These are phyloP conservation scores for Neltuma alba DNA, from an alignment of 306 rosid species.

Conservation along the genomic window DNA sequence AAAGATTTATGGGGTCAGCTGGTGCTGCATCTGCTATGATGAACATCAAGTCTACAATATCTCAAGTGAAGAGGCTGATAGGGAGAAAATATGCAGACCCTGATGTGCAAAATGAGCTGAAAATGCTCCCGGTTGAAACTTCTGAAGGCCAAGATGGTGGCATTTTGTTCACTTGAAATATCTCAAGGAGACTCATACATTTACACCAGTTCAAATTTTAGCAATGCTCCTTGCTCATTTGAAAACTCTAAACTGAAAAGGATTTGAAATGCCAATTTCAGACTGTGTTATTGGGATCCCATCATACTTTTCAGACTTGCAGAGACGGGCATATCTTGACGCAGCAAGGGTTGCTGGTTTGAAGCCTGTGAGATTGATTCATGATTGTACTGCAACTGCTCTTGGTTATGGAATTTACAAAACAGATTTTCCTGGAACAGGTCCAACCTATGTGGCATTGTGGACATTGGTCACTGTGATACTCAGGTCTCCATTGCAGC, in stretches of 20 bases:
- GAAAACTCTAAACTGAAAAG: constrained; percentile 68
- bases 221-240: constrained; percentile 93
- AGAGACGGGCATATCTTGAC: constrained; percentile 80
- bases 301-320: constrained; percentile 81
- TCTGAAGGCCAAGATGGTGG: constrained; percentile 74
- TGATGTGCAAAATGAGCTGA: constrained; percentile 63
- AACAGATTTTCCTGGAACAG: constrained; percentile 53
- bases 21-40: constrained; percentile 88
- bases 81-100: constrained; percentile 64
- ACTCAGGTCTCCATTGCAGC: constrained; percentile 81
- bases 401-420: constrained; percentile 95
- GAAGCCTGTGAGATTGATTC: constrained; percentile 86
- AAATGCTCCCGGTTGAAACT: constrained; percentile 70
- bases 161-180: constrained; percentile 76
- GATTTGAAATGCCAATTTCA: constrained; percentile 61
- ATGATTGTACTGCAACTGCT: constrained; percentile 97
- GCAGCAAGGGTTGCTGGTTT: constrained; percentile 87
- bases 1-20: constrained; percentile 94
- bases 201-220: constrained; percentile 81
- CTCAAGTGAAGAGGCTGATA: constrained; percentile 91
- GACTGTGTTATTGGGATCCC: constrained; percentile 95
- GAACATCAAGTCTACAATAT: constrained; percentile 80
- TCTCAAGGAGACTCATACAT: constrained; percentile 56
- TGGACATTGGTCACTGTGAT: constrained; percentile 96
- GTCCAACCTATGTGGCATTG: constrained; percentile 65